Evolutionary conservation across 768 basidiomycete species (phyloP).

Genomic region (Pleurotus citrinopileatus): DNA sequence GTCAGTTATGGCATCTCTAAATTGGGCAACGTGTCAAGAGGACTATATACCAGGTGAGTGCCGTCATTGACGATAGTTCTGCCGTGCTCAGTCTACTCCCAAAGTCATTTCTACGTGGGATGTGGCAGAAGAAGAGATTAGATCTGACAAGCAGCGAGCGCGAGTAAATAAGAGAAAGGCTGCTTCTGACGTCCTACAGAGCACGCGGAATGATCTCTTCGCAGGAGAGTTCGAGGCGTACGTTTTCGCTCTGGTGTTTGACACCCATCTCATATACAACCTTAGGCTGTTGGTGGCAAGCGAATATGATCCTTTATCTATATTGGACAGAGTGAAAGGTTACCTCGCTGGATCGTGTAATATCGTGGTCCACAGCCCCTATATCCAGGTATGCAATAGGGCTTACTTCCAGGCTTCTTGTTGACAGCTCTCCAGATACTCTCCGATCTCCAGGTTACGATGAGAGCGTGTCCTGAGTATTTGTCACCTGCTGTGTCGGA

Average conservation of each 20-base stretch:
- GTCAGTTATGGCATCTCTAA: slow-evolving; percentile 63
- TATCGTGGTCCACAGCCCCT: slow-evolving; percentile 84
- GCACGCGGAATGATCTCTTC: slow-evolving; percentile 77
- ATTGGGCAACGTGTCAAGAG: slow-evolving; percentile 89
- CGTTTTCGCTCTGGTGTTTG: slow-evolving; percentile 17
- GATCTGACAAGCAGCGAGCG: slow-evolving; percentile 69
- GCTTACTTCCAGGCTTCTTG: neutral
- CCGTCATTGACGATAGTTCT: neutral
- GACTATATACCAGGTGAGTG: slow-evolving; percentile 64
- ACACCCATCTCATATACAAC: neutral
- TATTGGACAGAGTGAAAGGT: slow-evolving; percentile 68
- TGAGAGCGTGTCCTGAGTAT: slow-evolving; percentile 65
- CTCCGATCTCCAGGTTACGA: slow-evolving; percentile 68
- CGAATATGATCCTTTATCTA: slow-evolving; percentile 81
- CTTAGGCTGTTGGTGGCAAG: slow-evolving; percentile 75
- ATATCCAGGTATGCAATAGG: slow-evolving; percentile 58
- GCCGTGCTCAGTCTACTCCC: slow-evolving; percentile 12
- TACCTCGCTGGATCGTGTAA: slow-evolving; percentile 85
- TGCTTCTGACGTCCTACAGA: slow-evolving; percentile 57
- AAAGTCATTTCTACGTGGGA: slow-evolving; percentile 62
- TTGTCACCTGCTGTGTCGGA: slow-evolving; percentile 82
- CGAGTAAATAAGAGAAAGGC: slow-evolving; percentile 77
- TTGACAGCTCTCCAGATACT: slow-evolving; percentile 48
- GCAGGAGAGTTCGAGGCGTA: slow-evolving; percentile 88
- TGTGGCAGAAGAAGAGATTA: slow-evolving; percentile 51